Evolutionary conservation across 129 eudicot species (phyloP), one percentile per base, ranked within the genome.

Genomic region (Cynara cardunculus): DNA sequence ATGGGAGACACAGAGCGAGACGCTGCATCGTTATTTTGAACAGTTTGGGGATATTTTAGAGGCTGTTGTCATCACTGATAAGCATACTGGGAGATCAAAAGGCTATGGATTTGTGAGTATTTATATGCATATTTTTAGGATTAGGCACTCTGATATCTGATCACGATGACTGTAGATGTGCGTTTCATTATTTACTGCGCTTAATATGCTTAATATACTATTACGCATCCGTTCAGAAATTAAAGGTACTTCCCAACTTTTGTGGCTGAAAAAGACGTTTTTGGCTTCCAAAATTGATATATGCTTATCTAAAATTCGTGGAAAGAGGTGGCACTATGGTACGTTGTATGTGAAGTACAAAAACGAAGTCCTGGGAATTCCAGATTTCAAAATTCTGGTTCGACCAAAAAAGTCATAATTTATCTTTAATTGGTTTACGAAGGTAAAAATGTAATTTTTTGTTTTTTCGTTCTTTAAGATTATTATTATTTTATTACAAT

Each of bases 81-180:
- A 86, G 73, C 86, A 84, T 21, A 86, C 90, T 69, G 92, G 90
- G 3, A 79, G 92, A 61, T 89, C 92, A 7, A 89, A 89, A 89
- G 92, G 92, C 78, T 89, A 89, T 62, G 92, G 92, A 14, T 89
- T 89, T 84, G 92, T 89, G 32, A 89, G 92, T 83, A 10, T 27
- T 35, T 59, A 22, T 78, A 32, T 39, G 28, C 24, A 11, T 39
- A 25, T 61, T 69, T 46, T 30, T 22, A 1, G 27, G 13, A 41
- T n/a, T 39, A 18, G 27, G 22, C 19, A 7, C n/a, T 26, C 7
- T 78, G 61, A 27, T 78, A 70, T 76, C 70, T 64, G 25, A 34
- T 64, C 24, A 5, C 13, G 49, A 34, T 62, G 59, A 31, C 12
- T 76, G 35, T 34, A 34, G 25, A 66, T 65, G 74, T 46, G 26